Conservation (phyloP, 768 basidiomycete genomes). For the Austroboletus festivus region DNA sequence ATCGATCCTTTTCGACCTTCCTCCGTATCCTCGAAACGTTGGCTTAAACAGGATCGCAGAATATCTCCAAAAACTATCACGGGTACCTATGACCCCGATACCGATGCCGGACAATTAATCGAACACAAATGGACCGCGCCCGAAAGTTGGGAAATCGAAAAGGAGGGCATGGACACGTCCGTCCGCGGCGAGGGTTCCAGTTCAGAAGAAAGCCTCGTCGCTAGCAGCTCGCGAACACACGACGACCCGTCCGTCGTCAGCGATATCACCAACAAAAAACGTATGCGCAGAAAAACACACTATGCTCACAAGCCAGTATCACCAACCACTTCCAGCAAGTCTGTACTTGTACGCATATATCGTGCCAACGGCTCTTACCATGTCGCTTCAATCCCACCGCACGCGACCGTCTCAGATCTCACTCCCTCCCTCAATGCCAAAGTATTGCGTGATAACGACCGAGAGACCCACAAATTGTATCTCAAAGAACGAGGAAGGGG, state of each 20-base stretch:
- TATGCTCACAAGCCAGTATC: slow-evolving; percentile 17
- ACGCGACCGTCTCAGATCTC: slow-evolving; percentile 67
- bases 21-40: slow-evolving; percentile 20
- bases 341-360: slow-evolving; percentile 72
- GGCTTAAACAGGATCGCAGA: slow-evolving; percentile 32
- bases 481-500: slow-evolving; percentile 75
- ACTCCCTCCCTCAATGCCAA: slow-evolving; percentile 59
- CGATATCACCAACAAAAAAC: slow-evolving; percentile 17
- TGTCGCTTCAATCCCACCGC: slow-evolving; percentile 59
- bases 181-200: slow-evolving; percentile 40
- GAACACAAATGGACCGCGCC: slow-evolving; percentile 61
- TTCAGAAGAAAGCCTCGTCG: slow-evolving; percentile 33
- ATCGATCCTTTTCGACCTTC: slow-evolving; percentile 36
- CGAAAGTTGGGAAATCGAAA: slow-evolving; percentile 73
- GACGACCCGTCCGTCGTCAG: slow-evolving; percentile 13
- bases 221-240: slow-evolving; percentile 16
- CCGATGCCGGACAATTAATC: slow-evolving; percentile 12
- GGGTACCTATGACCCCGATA: slow-evolving; percentile 8
- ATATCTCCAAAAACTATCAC: slow-evolving; percentile 51
- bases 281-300: slow-evolving; percentile 25
- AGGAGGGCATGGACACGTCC: slow-evolving; percentile 37
- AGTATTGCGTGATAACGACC: slow-evolving; percentile 45
- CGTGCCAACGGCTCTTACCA: slow-evolving; percentile 70
- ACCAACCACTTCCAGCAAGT: slow-evolving; percentile 15
- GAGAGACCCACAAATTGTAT: slow-evolving; percentile 67